Evolutionary conservation across 2,329 filamentous ascomycete species (phyloP).

Genomic region (Colletotrichum magnum): DNA sequence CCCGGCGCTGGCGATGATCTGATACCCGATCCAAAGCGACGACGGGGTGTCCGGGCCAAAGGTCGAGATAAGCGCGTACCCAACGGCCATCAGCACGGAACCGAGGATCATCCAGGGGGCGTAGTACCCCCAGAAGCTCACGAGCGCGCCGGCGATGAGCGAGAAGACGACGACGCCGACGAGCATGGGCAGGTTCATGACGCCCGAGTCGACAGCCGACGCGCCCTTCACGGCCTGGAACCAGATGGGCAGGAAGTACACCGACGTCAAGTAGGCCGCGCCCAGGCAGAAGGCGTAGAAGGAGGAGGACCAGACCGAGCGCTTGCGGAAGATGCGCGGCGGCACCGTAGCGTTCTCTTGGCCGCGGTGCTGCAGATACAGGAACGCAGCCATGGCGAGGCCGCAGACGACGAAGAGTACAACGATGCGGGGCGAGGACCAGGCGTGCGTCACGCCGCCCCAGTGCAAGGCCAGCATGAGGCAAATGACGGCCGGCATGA

Average conservation of each 20-base stretch:
- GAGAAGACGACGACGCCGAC: slow-evolving; percentile 53
- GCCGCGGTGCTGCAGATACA: slow-evolving; percentile 55
- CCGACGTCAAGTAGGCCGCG: slow-evolving; percentile 45
- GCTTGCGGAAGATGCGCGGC: slow-evolving; percentile 56
- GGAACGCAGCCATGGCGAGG: slow-evolving; percentile 53
- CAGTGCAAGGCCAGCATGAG: slow-evolving; percentile 66
- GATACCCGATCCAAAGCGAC: slow-evolving; percentile 60
- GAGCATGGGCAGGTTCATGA: slow-evolving; percentile 58
- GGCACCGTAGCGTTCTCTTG: slow-evolving; percentile 60
- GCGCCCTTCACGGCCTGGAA: slow-evolving; percentile 61
- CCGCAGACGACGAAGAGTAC: slow-evolving; percentile 64
- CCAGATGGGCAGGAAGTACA: slow-evolving; percentile 61
- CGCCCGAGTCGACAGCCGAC: slow-evolving; percentile 55
- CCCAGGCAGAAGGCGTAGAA: slow-evolving; percentile 56
- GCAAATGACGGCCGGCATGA: slow-evolving; percentile 57
- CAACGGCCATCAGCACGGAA: slow-evolving; percentile 51
- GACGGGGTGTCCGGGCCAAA: slow-evolving; percentile 50
- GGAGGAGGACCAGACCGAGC: slow-evolving; percentile 54
- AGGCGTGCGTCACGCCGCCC: slow-evolving; percentile 63
- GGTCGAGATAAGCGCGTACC: slow-evolving; percentile 59
- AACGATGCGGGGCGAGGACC: slow-evolving; percentile 64
- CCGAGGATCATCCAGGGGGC: slow-evolving; percentile 58
- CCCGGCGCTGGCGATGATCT: slow-evolving; percentile 58
- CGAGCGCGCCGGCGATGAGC: slow-evolving; percentile 51
- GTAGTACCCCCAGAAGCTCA: slow-evolving; percentile 60